Evolutionary conservation across 306 rosid genomes (phyloP).

Genomic region (Leucaena leucocephala): DNA sequence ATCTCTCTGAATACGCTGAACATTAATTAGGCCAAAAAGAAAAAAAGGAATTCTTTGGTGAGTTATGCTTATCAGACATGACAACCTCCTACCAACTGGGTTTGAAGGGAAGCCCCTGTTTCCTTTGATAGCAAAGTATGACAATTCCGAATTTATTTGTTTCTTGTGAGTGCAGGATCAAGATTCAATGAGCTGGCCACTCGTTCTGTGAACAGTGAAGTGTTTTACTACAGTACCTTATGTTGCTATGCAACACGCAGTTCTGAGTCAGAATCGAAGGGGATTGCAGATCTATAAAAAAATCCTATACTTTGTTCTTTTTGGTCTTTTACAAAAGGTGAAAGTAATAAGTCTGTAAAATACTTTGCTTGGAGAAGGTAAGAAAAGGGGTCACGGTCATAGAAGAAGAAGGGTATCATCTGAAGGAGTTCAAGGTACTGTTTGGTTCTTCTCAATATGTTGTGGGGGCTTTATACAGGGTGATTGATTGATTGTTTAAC

Average conservation of each 20-base stretch:
- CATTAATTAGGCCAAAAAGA: not conserved
- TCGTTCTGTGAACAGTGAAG: slow-evolving; percentile 3
- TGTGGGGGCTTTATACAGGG: slow-evolving; percentile 35
- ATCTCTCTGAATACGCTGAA: not conserved
- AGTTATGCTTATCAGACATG: not conserved
- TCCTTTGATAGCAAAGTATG: not conserved
- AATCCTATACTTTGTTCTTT: slow-evolving; percentile 14
- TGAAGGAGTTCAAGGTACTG: slow-evolving; percentile 26
- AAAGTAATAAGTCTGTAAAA: slow-evolving; percentile 33
- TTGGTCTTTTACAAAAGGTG: slow-evolving; percentile 23
- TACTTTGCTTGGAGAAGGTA: slow-evolving; percentile 41
- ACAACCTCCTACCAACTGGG: not conserved
- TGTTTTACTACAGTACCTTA: not conserved
- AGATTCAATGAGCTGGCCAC: slow-evolving; percentile 42
- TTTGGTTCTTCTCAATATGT: slow-evolving; percentile 38
- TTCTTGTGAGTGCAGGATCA: slow-evolving; percentile 61
- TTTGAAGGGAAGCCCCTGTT: slow-evolving; percentile 2
- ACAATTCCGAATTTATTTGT: slow-evolving; percentile 31
- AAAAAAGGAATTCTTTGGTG: not conserved
- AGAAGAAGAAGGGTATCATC: not conserved
- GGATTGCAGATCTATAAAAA: slow-evolving; percentile 25
- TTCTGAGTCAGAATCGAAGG: slow-evolving; percentile 33
- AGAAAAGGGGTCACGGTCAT: not conserved
- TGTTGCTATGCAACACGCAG: slow-evolving; percentile 1
- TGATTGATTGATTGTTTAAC: slow-evolving; percentile 21